A percentile compares a stretch with the other conserved stretches of the same genome.
Evolutionary conservation across 75 land plant genomes (phyloP).

Genomic region (Larix kaempferi): DNA sequence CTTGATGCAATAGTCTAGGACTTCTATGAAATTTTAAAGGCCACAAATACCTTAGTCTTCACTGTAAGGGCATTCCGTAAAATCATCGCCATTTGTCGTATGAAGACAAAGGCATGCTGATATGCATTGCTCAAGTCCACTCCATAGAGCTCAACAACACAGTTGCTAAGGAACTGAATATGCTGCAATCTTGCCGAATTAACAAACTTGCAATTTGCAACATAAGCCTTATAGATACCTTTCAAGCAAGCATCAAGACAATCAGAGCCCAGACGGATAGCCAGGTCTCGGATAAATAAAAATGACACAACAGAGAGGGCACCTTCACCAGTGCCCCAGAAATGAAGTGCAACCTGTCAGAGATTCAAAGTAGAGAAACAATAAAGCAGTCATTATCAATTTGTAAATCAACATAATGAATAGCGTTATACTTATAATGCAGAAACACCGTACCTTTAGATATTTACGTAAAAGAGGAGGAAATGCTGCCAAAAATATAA

Average conservation of each 20-base stretch:
- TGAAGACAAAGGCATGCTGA: slow-evolving; percentile 88
- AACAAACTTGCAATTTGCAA: slow-evolving; percentile 63
- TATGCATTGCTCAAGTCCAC: slow-evolving; percentile 75
- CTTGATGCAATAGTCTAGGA: not conserved
- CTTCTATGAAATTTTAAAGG: not conserved
- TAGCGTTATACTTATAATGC: not conserved
- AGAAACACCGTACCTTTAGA: slow-evolving; percentile 33
- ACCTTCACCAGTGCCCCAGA: slow-evolving; percentile 88
- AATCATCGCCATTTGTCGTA: slow-evolving; percentile 87
- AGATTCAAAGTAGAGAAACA: not conserved
- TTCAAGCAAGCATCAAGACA: slow-evolving; percentile 75
- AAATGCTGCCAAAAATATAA: slow-evolving; percentile 69
- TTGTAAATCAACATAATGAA: not conserved
- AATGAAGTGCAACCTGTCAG: slow-evolving; percentile 79
- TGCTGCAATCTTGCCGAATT: slow-evolving; percentile 67
- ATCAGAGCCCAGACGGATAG: slow-evolving; percentile 76
- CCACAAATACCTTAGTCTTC: slow-evolving; percentile 64
- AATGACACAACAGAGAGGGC: slow-evolving; percentile 77
- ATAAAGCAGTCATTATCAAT: not conserved
- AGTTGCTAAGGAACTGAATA: slow-evolving; percentile 82
- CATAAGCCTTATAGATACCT: slow-evolving; percentile 80
- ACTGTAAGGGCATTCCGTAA: slow-evolving; percentile 70
- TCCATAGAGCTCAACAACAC: slow-evolving; percentile 80
- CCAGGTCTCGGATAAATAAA: slow-evolving; percentile 74
- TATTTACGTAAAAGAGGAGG: slow-evolving; percentile 71